A percentile compares a stretch with the other conserved stretches of the same genome.
Conservation (phyloP, 305 asterid species). For the Withania somnifera region DNA sequence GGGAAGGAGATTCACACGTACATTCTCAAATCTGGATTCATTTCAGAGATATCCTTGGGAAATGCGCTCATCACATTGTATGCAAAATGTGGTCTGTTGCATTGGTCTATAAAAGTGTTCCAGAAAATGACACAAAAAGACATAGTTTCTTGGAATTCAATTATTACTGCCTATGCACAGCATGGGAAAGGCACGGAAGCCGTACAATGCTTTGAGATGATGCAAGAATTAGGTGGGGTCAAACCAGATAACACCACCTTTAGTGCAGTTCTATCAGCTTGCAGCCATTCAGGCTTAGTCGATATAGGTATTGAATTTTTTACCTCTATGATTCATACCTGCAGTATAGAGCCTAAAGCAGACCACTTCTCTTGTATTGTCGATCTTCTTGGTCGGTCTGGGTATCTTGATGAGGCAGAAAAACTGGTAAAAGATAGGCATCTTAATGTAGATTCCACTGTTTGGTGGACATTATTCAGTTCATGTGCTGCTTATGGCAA, state of each 20-base stretch:
- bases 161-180: conserved; percentile 62
- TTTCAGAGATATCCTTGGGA: conserved; percentile 40
- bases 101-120: conserved; percentile 46
- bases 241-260: conserved; percentile 66
- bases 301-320: conserved; percentile 47
- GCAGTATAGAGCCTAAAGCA: conserved; percentile 39
- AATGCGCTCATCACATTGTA: conserved; percentile 60
- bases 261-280: conserved; percentile 74
- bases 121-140: conserved; percentile 38
- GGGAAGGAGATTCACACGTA: conserved; percentile 61
- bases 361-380: conserved; percentile 64
- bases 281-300: conserved; percentile 78
- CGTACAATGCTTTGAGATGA: conserved; percentile 44
- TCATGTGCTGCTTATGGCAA: conserved; percentile 56
- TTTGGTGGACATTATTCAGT: conserved; percentile 78
- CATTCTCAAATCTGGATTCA: conserved; percentile 34
- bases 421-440: conserved; percentile 28
- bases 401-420: conserved; percentile 59
- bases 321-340: conserved; percentile 35
- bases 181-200: conserved; percentile 70
- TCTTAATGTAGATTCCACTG: conserved; percentile 31
- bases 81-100: conserved; percentile 55
- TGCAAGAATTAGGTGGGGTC: conserved; percentile 26
- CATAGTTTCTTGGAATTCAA: conserved; percentile 62
- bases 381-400: conserved; percentile 68